A percentile compares a stretch with the other conserved stretches of the same genome.
These are phyloP conservation scores for Ganoderma multipileum DNA, from an alignment of 1,284 basidiomycete species.

Conservation along the genomic window DNA sequence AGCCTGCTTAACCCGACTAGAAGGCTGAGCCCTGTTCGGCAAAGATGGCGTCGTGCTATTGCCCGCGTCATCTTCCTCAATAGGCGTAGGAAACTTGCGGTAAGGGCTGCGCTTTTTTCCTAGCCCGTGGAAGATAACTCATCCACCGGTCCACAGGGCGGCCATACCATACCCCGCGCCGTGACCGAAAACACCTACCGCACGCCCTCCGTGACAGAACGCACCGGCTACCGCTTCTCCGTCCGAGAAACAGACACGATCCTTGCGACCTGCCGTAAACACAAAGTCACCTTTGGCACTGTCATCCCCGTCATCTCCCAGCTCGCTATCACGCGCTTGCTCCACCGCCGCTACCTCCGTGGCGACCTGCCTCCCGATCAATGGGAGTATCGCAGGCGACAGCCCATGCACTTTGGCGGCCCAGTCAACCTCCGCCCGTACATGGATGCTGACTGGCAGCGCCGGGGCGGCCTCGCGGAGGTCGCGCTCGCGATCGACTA, in stretches of 20 bases:
- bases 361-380: slow-evolving; percentile 57
- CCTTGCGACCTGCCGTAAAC: slow-evolving; percentile 47
- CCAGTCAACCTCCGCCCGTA: slow-evolving; percentile 61
- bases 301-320: slow-evolving; percentile 58
- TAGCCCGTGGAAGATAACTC: background rate
- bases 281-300: slow-evolving; percentile 57
- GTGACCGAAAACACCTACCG: slow-evolving; percentile 42
- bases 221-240: slow-evolving; percentile 21
- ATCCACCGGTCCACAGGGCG: slow-evolving; percentile 49
- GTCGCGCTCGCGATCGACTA: slow-evolving; percentile 52
- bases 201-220: slow-evolving; percentile 45
- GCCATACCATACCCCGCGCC: slow-evolving; percentile 58
- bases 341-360: slow-evolving; percentile 53
- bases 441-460: slow-evolving; percentile 55
- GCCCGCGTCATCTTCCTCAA: slow-evolving; percentile 47
- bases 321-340: slow-evolving; percentile 58
- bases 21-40: slow-evolving; percentile 43
- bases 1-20: slow-evolving; percentile 10
- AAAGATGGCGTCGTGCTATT: slow-evolving; percentile 57
- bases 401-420: slow-evolving; percentile 57
- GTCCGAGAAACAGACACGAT: slow-evolving; percentile 41
- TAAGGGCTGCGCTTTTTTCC: background rate
- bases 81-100: slow-evolving; percentile 37
- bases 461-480: slow-evolving; percentile 51
- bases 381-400: slow-evolving; percentile 57